These are phyloP conservation scores for Phascolomyces articulosus DNA, from an alignment of 371 early-diverging fungal genomes.

Conservation along the genomic window DNA sequence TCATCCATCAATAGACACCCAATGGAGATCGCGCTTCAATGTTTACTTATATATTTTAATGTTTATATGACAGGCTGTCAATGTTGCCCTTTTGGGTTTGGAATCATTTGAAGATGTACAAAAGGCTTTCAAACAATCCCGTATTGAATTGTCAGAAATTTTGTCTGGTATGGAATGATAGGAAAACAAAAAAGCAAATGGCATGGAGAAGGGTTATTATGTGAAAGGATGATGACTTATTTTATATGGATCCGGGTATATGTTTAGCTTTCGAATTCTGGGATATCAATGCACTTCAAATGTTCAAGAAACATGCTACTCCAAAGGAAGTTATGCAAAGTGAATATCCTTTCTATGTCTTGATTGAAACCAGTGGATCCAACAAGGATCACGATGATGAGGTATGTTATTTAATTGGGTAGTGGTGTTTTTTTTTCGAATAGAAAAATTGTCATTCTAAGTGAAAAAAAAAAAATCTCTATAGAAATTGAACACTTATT, in stretches of 20 bases:
- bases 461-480: background rate
- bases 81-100: constrained; percentile 84
- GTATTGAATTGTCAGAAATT: constrained; percentile 85
- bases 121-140: constrained; percentile 77
- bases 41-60: background rate
- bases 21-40: no score
- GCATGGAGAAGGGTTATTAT: background rate
- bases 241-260: no score
- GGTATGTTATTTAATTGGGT: constrained; percentile 21
- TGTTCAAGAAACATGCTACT: constrained; percentile 71
- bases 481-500: constrained; percentile 69
- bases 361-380: constrained; percentile 94
- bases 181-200: background rate
- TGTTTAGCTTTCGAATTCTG: constrained; percentile 92
- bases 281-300: constrained; percentile 73
- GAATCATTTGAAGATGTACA: constrained; percentile 78
- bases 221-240: no score
- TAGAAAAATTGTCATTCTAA: background rate
- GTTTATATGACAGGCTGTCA: constrained; percentile 56
- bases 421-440: background rate
- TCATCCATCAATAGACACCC: background rate
- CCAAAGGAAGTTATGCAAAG: constrained; percentile 66
- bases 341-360: constrained; percentile 85
- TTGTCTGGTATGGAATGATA: constrained; percentile 66
- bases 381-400: constrained; percentile 92